Evolutionary conservation across 371 early-diverging fungal genomes (phyloP), one percentile per base, ranked within the genome.

Genomic region (Mucor saturninus): DNA sequence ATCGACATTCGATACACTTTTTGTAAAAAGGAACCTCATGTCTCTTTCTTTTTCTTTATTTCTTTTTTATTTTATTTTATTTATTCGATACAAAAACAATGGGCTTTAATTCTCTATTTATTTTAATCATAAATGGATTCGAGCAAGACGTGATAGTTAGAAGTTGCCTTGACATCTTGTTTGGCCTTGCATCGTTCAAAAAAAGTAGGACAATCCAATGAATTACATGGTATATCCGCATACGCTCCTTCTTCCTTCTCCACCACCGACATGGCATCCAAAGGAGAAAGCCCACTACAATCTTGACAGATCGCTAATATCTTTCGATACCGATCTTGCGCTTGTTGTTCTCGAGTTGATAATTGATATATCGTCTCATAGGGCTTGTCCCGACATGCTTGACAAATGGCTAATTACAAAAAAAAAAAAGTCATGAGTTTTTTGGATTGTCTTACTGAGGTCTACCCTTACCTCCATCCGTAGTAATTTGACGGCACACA

Each of bases 151-250:
- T 72, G 63, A 54, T 80, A 80, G 4, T 54, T 56, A 8, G 61
- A 58, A 2, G 69, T 56, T 26, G 54, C 71, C 35, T 60, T 54
- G 1, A 76, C 67, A 56, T 80, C 78, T 32, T 74, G 51, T 57
- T 68, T 74, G 42, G 74, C 66, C 49, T 74, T 80, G 32, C 68
- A 56, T 29, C 81, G 68, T 69, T 73, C 66, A 62, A 66, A 81
- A 48, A 70, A 77, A 0, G 74, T 58, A 29, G 77, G 72, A 52
- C 82, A 81, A 53, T 81, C 77, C 1, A 81, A 56, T 7, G 82
- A 81, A 43, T 70, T 64, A 59, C 82, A 81, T 0, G 77, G 77
- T 45, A 74, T 63, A 59, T 78, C 78, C 1, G 59, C 70, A 21
- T 35, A 56, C 1, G n/a, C n/a, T n/a, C 38, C n/a, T 38, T 14